Conservation (phyloP, 768 basidiomycete genomes). For the Hericium rajendrae region DNA sequence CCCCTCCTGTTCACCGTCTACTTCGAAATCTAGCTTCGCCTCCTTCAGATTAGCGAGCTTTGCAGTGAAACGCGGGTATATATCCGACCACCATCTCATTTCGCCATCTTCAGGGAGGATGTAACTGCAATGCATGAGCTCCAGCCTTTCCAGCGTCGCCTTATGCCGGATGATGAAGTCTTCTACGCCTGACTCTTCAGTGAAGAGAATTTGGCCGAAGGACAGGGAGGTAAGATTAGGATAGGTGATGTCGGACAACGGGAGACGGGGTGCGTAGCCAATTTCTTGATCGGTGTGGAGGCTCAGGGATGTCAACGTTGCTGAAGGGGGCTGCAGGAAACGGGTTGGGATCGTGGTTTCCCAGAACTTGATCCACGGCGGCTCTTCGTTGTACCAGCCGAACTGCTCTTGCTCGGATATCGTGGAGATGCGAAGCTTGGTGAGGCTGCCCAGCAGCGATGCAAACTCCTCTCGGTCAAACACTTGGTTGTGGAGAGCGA, state of each 20-base stretch:
- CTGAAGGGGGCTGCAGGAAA: neutral
- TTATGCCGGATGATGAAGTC: constrained; percentile 2
- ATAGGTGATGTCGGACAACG: neutral
- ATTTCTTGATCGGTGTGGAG: neutral
- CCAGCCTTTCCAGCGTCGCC: neutral
- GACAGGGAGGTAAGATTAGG: neutral
- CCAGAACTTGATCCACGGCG: neutral
- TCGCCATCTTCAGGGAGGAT: neutral
- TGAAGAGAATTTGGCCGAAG: neutral
- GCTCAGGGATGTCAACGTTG: neutral
- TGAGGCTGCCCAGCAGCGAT: neutral
- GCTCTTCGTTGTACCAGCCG: neutral
- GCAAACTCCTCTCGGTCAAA: neutral
- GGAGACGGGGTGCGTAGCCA: neutral
- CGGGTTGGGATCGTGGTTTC: neutral
- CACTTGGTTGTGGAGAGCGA: neutral
- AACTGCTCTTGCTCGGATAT: neutral
- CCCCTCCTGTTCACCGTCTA: neutral
- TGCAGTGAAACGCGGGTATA: neutral
- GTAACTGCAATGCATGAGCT: neutral
- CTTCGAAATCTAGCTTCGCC: neutral
- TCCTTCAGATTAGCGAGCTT: neutral
- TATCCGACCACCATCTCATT: neutral
- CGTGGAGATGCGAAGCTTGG: neutral
- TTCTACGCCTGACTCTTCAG: neutral